These are phyloP conservation scores for Lactifluus pinguis DNA, from an alignment of 768 basidiomycete species.

Conservation along the genomic window DNA sequence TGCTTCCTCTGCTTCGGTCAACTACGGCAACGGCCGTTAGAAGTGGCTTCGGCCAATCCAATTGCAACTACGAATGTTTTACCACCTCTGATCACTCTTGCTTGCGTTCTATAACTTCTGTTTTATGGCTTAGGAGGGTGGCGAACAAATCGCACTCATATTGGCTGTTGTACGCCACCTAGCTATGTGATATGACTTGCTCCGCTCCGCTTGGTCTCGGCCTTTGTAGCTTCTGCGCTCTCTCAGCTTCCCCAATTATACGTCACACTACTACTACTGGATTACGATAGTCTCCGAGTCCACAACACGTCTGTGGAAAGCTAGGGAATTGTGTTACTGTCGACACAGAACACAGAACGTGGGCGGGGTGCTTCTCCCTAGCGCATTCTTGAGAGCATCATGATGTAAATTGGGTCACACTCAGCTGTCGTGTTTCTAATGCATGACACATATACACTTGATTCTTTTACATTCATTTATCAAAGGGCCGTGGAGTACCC, in stretches of 20 bases:
- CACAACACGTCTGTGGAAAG: not conserved
- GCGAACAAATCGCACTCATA: not conserved
- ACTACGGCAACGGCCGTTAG: not conserved
- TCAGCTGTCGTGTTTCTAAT: not conserved
- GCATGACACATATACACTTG: not conserved
- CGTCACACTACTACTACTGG: not conserved
- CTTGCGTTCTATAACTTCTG: not conserved
- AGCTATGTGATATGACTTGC: not conserved
- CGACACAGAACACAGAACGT: not conserved
- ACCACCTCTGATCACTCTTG: not conserved
- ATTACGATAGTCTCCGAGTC: not conserved
- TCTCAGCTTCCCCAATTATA: not conserved
- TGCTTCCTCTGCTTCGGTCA: no score
- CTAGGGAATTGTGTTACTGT: not conserved
- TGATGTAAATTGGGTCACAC: not conserved
- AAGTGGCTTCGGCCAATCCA: not conserved
- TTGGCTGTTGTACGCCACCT: not conserved
- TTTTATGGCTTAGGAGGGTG: not conserved
- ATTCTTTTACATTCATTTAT: not conserved
- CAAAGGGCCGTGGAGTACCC: not conserved
- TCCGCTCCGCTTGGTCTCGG: not conserved
- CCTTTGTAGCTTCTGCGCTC: not conserved
- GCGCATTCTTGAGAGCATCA: not conserved
- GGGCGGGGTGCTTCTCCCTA: no score
- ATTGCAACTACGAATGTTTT: no score